A percentile compares a stretch with the other conserved stretches of the same genome.
phyloP scores from a whole-genome alignment of 306 rosid species.

The Nissolia schottii region DNA sequence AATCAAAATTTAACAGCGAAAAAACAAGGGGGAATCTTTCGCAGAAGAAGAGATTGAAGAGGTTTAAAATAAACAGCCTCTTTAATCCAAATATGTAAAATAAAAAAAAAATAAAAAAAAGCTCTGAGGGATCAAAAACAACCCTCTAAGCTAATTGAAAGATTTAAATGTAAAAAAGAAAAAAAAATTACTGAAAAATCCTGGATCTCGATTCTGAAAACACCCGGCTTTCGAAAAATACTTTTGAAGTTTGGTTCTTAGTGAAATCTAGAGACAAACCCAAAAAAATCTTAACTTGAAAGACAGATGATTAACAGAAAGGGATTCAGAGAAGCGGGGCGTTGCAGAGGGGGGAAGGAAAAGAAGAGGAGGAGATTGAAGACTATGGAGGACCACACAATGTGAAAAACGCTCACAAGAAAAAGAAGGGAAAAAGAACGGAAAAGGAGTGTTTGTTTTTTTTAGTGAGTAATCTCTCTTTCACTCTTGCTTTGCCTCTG shows the following conservation, averaged over 20 bases:
- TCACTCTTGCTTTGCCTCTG: constrained; percentile 40
- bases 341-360: constrained; percentile 44
- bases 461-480: constrained; percentile 40
- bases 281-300: constrained; percentile 62
- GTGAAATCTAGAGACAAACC: constrained; percentile 51
- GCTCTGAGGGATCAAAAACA: constrained; percentile 67
- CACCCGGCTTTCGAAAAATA: constrained; percentile 72
- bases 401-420: background rate
- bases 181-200: background rate
- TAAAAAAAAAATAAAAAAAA: background rate
- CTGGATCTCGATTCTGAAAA: constrained; percentile 99
- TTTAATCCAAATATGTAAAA: constrained; percentile 13
- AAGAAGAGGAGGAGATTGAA: background rate
- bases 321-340: constrained; percentile 98
- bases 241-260: constrained; percentile 55
- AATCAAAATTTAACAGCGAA: background rate
- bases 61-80: constrained; percentile 87
- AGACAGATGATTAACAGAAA: constrained; percentile 99
- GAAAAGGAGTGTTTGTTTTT: background rate
- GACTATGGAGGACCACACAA: background rate
- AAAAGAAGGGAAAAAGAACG: background rate
- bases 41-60: constrained; percentile 7
- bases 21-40: background rate
- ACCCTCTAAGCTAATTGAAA: constrained; percentile 56
- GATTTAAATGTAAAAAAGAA: background rate